Evolutionary conservation across 2,329 filamentous ascomycete genomes (phyloP).

Genomic region (Aspergillus transmontanensis): DNA sequence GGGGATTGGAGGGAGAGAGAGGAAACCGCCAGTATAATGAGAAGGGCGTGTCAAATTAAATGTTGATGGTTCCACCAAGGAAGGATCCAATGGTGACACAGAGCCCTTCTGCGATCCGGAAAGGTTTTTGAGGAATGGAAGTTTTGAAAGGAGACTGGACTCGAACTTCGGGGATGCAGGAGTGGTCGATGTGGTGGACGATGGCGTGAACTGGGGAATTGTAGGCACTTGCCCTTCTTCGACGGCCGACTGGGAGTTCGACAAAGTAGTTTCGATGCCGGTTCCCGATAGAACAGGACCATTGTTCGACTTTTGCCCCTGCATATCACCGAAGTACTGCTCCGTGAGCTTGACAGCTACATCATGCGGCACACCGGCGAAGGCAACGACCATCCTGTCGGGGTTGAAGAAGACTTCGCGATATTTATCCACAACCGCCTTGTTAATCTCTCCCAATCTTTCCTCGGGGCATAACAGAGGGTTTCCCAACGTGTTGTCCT

Average conservation of each 20-base stretch:
- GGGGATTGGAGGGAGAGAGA: conserved; percentile 79
- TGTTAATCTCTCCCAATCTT: conserved; percentile 73
- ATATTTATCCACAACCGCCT: conserved; percentile 74
- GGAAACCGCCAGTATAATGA: conserved; percentile 91
- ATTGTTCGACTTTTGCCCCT: conserved; percentile 53
- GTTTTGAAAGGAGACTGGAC: conserved; percentile 73
- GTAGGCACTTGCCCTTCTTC: conserved; percentile 37
- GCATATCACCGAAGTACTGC: conserved; percentile 91
- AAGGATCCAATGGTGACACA: conserved; percentile 56
- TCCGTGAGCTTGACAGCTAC: conserved; percentile 79
- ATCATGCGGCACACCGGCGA: conserved; percentile 83
- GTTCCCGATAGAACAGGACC: conserved; percentile 55
- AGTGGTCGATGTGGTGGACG: conserved; percentile 39
- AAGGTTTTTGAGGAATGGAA: conserved; percentile 88
- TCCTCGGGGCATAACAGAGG: conserved; percentile 89
- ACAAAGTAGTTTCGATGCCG: conserved; percentile 59
- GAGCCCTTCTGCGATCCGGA: conserved; percentile 66
- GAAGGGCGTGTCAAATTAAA: conserved; percentile 66
- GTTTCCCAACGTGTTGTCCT: conserved; percentile 93
- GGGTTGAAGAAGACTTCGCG: conserved; percentile 82
- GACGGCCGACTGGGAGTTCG: conserved; percentile 29
- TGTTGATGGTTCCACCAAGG: conserved; percentile 46
- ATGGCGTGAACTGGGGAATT: conserved; percentile 44
- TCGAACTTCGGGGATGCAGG: conserved; percentile 48
- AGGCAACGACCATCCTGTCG: conserved; percentile 90